Evolutionary conservation across 2,329 filamentous ascomycete genomes (phyloP).

Genomic region (Nothophoma quercina): DNA sequence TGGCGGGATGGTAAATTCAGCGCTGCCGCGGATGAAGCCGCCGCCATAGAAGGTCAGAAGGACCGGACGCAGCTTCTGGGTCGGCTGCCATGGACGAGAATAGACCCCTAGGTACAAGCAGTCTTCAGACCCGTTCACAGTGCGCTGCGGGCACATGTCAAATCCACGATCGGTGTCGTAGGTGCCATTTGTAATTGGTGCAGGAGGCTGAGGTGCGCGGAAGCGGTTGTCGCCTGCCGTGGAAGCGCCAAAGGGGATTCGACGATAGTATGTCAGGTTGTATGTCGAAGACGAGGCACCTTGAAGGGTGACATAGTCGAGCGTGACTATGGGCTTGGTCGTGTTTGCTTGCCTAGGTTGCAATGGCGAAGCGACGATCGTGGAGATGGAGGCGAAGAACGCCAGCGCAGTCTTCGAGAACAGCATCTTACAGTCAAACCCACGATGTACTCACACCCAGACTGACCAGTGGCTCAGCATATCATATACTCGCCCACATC

Average conservation of each 20-base stretch:
- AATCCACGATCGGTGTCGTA: slow-evolving; percentile 65
- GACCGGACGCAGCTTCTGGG: slow-evolving; percentile 59
- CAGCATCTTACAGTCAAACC: slow-evolving; percentile 19
- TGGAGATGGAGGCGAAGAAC: slow-evolving; percentile 10
- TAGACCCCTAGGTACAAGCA: slow-evolving; percentile 69
- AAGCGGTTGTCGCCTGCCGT: slow-evolving; percentile 67
- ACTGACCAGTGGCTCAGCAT: not conserved
- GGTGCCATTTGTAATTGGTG: slow-evolving; percentile 55
- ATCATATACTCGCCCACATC: slow-evolving; percentile 9
- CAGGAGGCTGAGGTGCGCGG: slow-evolving; percentile 65
- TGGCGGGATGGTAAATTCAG: slow-evolving; percentile 63
- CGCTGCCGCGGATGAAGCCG: slow-evolving; percentile 66
- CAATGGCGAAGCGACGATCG: slow-evolving; percentile 20
- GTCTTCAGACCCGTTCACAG: slow-evolving; percentile 64
- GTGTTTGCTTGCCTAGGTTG: slow-evolving; percentile 11
- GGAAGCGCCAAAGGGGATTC: slow-evolving; percentile 68
- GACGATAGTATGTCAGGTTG: slow-evolving; percentile 67
- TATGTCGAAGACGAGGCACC: slow-evolving; percentile 61
- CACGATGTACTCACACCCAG: not conserved
- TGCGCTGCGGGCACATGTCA: slow-evolving; percentile 66
- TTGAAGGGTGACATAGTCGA: slow-evolving; percentile 55
- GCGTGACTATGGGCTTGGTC: slow-evolving; percentile 32
- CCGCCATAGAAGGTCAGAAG: slow-evolving; percentile 69
- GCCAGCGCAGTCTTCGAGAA: slow-evolving; percentile 7
- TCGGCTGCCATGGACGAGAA: slow-evolving; percentile 62